These are phyloP conservation scores for Colletotrichum orchidophilum DNA, from an alignment of 2,329 filamentous ascomycete species.

Conservation along the genomic window DNA sequence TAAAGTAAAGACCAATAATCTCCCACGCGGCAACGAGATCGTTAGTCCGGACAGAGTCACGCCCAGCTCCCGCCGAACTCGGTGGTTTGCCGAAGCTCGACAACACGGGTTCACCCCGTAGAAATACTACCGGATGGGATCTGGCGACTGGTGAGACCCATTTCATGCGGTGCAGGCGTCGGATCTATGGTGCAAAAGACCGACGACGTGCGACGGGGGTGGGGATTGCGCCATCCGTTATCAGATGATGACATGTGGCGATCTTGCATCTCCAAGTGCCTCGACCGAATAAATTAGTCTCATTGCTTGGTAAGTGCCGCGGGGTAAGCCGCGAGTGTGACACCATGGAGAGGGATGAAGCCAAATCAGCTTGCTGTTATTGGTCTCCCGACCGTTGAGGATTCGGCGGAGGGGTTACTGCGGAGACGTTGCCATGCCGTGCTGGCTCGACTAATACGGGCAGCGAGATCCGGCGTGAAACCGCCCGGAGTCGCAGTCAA, in stretches of 20 bases:
- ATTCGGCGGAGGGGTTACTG: neutral
- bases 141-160: neutral
- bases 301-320: constrained; percentile 6
- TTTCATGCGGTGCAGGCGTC: neutral
- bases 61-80: constrained; percentile 7
- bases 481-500: constrained; percentile 3
- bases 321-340: constrained; percentile 17
- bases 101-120: neutral
- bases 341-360: neutral
- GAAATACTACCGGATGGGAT: neutral
- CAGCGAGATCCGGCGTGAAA: neutral
- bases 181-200: neutral
- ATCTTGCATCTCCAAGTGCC: constrained; percentile 16
- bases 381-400: neutral
- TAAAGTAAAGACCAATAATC: constrained; percentile 7
- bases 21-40: constrained; percentile 17
- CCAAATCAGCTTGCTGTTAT: constrained; percentile 16
- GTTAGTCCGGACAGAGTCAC: neutral
- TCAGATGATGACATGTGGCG: constrained; percentile 33
- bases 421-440: neutral
- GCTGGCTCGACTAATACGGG: neutral
- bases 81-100: neutral
- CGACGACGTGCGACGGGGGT: constrained; percentile 2
- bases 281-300: neutral
- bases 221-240: constrained; percentile 33